Conservation (phyloP, 345 rosid genomes). For the Euphorbia pulcherrima region DNA sequence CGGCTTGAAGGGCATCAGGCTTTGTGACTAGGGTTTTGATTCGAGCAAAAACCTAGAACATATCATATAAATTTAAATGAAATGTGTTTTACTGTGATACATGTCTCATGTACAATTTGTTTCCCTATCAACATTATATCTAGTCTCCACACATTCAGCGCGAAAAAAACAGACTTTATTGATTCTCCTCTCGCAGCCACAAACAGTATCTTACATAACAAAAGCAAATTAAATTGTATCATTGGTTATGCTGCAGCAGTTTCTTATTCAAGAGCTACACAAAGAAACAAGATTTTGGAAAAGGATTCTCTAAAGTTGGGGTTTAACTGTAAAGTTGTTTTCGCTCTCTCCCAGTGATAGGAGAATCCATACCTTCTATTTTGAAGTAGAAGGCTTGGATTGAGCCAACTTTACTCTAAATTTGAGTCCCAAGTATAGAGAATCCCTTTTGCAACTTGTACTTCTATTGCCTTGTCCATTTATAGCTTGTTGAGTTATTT, state of each 20-base stretch:
- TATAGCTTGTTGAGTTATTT: background rate
- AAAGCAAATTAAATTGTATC: background rate
- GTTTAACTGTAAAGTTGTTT: too few relatives aligned
- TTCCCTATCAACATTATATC: background rate
- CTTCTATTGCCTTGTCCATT: background rate
- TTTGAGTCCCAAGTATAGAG: too few relatives aligned
- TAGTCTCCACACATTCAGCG: background rate
- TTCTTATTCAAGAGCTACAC: background rate
- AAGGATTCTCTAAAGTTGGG: too few relatives aligned
- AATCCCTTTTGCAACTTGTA: background rate
- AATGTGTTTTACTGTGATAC: background rate
- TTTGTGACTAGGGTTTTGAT: slow-evolving; percentile 59
- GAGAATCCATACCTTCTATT: too few relatives aligned
- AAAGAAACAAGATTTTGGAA: background rate
- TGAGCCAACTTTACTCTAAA: too few relatives aligned
- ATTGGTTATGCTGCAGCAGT: background rate
- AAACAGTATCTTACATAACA: background rate
- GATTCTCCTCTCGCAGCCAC: background rate
- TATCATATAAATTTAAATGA: background rate
- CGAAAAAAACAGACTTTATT: background rate
- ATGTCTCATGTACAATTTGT: background rate
- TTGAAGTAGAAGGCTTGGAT: too few relatives aligned
- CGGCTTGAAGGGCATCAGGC: slow-evolving; percentile 58
- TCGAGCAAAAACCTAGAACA: slow-evolving; percentile 62
- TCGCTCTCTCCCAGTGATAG: too few relatives aligned